phyloP scores from a whole-genome alignment of 2,329 filamentous ascomycete genomes.

The Triangularia verruculosa region DNA sequence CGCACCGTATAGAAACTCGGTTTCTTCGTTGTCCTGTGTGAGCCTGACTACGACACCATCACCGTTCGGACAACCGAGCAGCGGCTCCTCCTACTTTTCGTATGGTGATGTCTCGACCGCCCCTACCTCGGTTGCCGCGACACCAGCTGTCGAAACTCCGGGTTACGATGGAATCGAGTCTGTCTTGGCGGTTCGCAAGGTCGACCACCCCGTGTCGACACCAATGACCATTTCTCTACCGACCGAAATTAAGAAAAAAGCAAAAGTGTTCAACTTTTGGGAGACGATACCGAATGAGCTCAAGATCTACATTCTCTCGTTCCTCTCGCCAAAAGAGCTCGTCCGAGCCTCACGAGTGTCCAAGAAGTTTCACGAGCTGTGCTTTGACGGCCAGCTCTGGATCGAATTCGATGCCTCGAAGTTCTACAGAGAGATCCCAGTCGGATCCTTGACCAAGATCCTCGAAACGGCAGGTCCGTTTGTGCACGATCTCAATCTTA shows the following conservation, averaged over 20 bases:
- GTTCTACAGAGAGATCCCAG: constrained; percentile 85
- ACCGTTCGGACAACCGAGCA: constrained; percentile 38
- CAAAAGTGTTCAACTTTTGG: constrained; percentile 66
- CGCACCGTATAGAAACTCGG: constrained; percentile 61
- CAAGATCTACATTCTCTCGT: constrained; percentile 71
- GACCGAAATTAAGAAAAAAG: constrained; percentile 53
- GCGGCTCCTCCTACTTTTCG: constrained; percentile 34
- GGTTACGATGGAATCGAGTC: constrained; percentile 42
- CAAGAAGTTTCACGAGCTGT: constrained; percentile 74
- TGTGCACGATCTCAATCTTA: constrained; percentile 82
- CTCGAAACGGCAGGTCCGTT: constrained; percentile 85
- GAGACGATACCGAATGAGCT: constrained; percentile 77
- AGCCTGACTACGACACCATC: constrained; percentile 48
- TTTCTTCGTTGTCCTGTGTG: constrained; percentile 50
- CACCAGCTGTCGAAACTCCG: constrained; percentile 40
- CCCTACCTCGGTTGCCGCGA: constrained; percentile 40
- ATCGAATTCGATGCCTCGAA: constrained; percentile 76
- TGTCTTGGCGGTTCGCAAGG: constrained; percentile 53
- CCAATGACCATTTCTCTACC: constrained; percentile 60
- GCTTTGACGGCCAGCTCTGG: constrained; percentile 96
- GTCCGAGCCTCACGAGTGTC: constrained; percentile 75
- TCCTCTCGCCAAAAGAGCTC: constrained; percentile 75
- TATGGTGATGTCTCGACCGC: constrained; percentile 34
- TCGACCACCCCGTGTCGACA: constrained; percentile 47
- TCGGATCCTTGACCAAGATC: constrained; percentile 77